These are phyloP conservation scores for Candida sonorensis DNA, from an alignment of 805 yeast species.

Conservation along the genomic window DNA sequence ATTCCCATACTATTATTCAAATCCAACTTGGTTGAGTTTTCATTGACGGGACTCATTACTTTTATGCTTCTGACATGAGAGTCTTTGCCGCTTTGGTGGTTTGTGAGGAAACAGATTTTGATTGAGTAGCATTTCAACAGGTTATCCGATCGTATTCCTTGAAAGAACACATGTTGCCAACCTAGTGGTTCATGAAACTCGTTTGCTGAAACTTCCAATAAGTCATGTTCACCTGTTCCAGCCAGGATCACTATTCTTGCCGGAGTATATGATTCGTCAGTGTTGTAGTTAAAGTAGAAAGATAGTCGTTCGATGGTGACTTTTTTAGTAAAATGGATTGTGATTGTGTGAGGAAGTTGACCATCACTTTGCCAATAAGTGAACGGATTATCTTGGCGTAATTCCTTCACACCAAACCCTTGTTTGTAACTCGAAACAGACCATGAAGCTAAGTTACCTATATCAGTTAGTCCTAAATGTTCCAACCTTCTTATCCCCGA, in stretches of 20 bases:
- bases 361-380: slow-evolving; percentile 97
- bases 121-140: slow-evolving; percentile 62
- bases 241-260: slow-evolving; percentile 55
- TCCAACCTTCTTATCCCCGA: slow-evolving; percentile 52
- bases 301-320: slow-evolving; percentile 65
- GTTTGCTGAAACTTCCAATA: slow-evolving; percentile 56
- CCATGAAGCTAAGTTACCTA: slow-evolving; percentile 83
- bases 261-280: slow-evolving; percentile 94
- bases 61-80: slow-evolving; percentile 78
- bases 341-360: slow-evolving; percentile 74
- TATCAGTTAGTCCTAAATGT: slow-evolving; percentile 54
- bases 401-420: slow-evolving; percentile 64
- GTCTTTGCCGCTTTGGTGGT: slow-evolving; percentile 95
- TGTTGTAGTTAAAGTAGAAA: slow-evolving; percentile 58
- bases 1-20: slow-evolving; percentile 19
- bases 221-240: slow-evolving; percentile 75
- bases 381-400: slow-evolving; percentile 66
- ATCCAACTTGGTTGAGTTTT: slow-evolving; percentile 17
- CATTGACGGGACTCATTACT: slow-evolving; percentile 40
- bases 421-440: slow-evolving; percentile 67
- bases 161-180: slow-evolving; percentile 65
- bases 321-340: slow-evolving; percentile 71
- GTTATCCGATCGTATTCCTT: slow-evolving; percentile 45
- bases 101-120: slow-evolving; percentile 55
- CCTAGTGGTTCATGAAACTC: slow-evolving; percentile 64